Evolutionary conservation across 306 rosid genomes (phyloP), one percentile per base, ranked within the genome.

Genomic region (Corylus heterophylla): DNA sequence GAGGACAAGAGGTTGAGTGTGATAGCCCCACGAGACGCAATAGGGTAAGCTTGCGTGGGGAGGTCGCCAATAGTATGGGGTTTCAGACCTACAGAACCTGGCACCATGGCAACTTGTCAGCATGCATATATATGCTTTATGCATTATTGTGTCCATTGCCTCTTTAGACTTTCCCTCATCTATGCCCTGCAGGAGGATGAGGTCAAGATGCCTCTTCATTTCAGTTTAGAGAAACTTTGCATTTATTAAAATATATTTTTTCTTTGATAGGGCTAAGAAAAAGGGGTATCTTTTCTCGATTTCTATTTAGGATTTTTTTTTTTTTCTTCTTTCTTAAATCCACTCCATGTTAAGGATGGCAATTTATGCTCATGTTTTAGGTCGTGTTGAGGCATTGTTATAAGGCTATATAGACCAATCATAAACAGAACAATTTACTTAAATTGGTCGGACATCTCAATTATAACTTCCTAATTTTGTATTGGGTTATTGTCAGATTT

Each of bases 191-290:
- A 74, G 17, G 20, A 1, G 42, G n/a, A 37, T 52, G 12, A 79
- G 73, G 88, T 87, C 88, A 83, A 85, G 61, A 63, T 75, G 62
- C 80, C 82, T 76, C 87, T 86, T 73, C 74, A 83, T 69, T 84
- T 68, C 81, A 79, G 69, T 76, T 81, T 49, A 66, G 76, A 66
- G 74, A 69, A 59, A 18, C 35, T 72, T 35, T 49, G 20, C 16
- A 3, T 42, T 71, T 35, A 44, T 47, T 49, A 14, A 31, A 29
- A 25, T 22, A 31, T 31, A 31, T 31, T 13, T 62, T 62, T 8
- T 12, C 25, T 25, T 44, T 9, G 22, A 13, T 13, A 16, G 20
- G n/a, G 35, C 14, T 37, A 4, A 51, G 58, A 20, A 76, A 76
- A 66, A 22, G 0, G 25, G 25, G 25, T 22, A 22, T 0, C 25